A percentile compares a stretch with the other conserved stretches of the same genome.
Conservation (phyloP, 2,329 filamentous ascomycete genomes). For the Pseudogymnoascus sp. region DNA sequence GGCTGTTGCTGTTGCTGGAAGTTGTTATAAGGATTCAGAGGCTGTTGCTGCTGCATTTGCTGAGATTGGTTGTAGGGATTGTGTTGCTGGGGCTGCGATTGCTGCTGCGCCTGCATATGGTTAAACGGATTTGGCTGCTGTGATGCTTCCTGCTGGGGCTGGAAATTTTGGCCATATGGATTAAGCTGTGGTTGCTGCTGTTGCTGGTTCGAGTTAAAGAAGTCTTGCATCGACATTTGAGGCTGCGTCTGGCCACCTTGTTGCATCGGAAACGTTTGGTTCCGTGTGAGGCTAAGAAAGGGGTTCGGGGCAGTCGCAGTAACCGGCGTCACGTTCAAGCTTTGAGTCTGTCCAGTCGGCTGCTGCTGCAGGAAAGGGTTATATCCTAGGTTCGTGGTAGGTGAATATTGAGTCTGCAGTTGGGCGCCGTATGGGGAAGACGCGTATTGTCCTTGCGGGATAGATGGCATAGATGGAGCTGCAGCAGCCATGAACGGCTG, state of each 20-base stretch:
- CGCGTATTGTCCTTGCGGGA: slow-evolving; percentile 27
- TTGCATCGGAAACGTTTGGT: slow-evolving; percentile 7
- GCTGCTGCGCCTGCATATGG: slow-evolving; percentile 19
- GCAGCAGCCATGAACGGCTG: slow-evolving; percentile 31
- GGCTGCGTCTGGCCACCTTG: slow-evolving; percentile 2
- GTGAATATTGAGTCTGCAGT: not conserved
- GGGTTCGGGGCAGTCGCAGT: not conserved
- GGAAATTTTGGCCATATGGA: slow-evolving; percentile 18
- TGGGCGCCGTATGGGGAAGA: slow-evolving; percentile 23
- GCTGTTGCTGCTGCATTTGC: slow-evolving; percentile 31
- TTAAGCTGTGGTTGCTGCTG: slow-evolving; percentile 34
- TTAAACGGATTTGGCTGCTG: slow-evolving; percentile 18
- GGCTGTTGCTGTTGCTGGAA: slow-evolving; percentile 25
- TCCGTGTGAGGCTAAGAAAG: not conserved
- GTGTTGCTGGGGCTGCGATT: slow-evolving; percentile 30
- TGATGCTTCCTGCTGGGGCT: slow-evolving; percentile 35
- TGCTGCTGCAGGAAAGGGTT: slow-evolving; percentile 18
- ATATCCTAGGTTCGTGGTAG: slow-evolving; percentile 12
- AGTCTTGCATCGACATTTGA: not conserved
- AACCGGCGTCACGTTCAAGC: slow-evolving; percentile 10
- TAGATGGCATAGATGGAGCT: slow-evolving; percentile 27
- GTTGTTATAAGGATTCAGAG: slow-evolving; percentile 25
- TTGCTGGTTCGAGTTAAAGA: slow-evolving; percentile 28
- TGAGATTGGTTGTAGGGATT: slow-evolving; percentile 16
- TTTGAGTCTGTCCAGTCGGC: slow-evolving; percentile 17